Base-by-base conservation (phyloP, 2,329 filamentous ascomycete genomes). In the Venturiaceae sp. region DNA sequence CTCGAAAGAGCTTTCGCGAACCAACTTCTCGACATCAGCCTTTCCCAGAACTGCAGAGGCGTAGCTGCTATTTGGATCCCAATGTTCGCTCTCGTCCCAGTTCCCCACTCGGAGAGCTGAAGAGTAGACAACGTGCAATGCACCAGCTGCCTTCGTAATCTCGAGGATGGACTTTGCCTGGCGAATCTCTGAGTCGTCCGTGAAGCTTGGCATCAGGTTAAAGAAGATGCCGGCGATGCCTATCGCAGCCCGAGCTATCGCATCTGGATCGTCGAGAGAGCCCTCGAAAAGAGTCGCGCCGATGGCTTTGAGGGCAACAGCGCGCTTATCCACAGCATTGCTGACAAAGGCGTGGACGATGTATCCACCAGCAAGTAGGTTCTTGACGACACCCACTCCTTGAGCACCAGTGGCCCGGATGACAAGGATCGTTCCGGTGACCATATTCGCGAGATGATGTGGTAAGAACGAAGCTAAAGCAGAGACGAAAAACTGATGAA, bases 21-120 rank as follows among this genome's bases (percentile, higher is more conserved):
- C 16, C 5, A 14, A 66, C 1, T 68, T 60, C 61, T 82, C 79
- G 23, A 79, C 71, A 1, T 64, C 63, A 21, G 68, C 63, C 63
- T 82, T 82, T 21, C 67, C 67, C 6, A 67, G 60, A 3, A 76
- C 53, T 3, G 64, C 62, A 5, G 62, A 58, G 3, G 61, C 61
- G 16, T 60, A 53, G 6, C 60, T 44, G 2, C 60, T 60, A 23
- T 53, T 58, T n/a, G n/a, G 37, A 19, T 36, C 52, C 44, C 52
- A 36, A 21, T 37, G 30, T 11, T 58, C n/a, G n/a, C 60, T 55
- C 16, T 60, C 54, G 4, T 33, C 32, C 14, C 61, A 19, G 19
- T 62, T 44, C 0, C 61, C 61, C 19, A 63, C 58, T n/a, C 62
- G 61, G 4, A 67, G 58, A 23, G 62, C 60, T 1, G 65, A 65